Evolutionary conservation across 345 rosid genomes (phyloP).

Genomic region (Triadica sebifera): DNA sequence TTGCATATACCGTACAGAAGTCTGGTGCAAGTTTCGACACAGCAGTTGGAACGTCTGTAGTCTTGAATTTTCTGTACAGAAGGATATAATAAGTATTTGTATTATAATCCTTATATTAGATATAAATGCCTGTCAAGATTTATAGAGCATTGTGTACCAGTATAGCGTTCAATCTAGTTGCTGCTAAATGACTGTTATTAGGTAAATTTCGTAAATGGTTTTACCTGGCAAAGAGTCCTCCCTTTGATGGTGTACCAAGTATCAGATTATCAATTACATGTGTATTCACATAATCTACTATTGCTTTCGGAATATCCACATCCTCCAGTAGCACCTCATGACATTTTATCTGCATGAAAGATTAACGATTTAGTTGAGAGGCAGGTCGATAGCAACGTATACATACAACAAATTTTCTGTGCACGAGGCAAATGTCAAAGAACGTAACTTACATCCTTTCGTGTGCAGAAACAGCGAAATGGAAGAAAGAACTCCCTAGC

Average conservation of each 20-base stretch:
- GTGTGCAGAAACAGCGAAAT: slow-evolving; percentile 76
- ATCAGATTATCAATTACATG: slow-evolving; percentile 42
- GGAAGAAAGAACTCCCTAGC: slow-evolving; percentile 66
- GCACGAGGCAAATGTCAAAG: too few relatives aligned
- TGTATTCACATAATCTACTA: slow-evolving; percentile 43
- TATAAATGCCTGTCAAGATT: too few relatives aligned
- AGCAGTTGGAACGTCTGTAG: slow-evolving; percentile 48
- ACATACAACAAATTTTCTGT: too few relatives aligned
- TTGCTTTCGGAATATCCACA: slow-evolving; percentile 46
- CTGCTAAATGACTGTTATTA: too few relatives aligned
- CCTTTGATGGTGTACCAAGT: slow-evolving; percentile 57
- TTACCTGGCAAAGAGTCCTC: slow-evolving; percentile 56
- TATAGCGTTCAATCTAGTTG: too few relatives aligned
- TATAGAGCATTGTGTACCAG: too few relatives aligned
- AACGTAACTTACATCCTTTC: slow-evolving; percentile 57
- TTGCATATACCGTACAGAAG: slow-evolving; percentile 69
- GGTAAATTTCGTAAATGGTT: not conserved
- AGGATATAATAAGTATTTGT: not conserved
- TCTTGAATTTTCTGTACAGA: slow-evolving; percentile 54
- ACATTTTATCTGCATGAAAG: slow-evolving; percentile 50
- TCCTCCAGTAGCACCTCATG: slow-evolving; percentile 61
- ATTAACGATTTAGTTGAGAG: not conserved
- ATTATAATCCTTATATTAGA: too few relatives aligned
- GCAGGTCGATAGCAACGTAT: too few relatives aligned
- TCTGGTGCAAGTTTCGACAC: slow-evolving; percentile 63